These are phyloP conservation scores for Avena atlantica DNA, from an alignment of 176 grass and related monocot genomes.

Conservation along the genomic window DNA sequence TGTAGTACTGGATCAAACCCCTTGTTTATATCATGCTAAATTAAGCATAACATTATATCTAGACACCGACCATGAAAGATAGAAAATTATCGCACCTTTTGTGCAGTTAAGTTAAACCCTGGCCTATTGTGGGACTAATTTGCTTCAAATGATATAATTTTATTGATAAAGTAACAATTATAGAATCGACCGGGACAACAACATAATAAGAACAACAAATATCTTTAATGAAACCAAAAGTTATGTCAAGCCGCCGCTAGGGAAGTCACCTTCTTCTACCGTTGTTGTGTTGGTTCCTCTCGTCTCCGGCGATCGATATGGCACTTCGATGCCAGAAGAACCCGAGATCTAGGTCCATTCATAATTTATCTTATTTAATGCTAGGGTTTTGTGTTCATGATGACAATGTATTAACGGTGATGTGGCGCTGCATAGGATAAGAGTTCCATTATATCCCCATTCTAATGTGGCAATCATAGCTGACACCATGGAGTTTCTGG, in stretches of 20 bases:
- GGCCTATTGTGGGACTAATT: not conserved
- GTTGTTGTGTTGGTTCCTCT: not conserved
- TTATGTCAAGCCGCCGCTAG: not conserved
- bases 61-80: too few relatives aligned
- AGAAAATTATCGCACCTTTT: not conserved
- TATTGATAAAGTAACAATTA: not conserved
- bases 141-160: not conserved
- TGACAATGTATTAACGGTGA: not conserved
- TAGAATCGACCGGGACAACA: too few relatives aligned
- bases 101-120: not conserved
- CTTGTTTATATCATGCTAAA: not conserved
- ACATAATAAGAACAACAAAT: not conserved
- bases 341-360: not conserved
- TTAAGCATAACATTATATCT: not conserved
- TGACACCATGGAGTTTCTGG: not conserved
- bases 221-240: not conserved
- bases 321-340: not conserved
- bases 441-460: not conserved
- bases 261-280: not conserved
- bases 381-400: not conserved
- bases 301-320: not conserved
- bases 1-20: too few relatives aligned
- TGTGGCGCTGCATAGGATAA: not conserved
- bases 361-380: not conserved
- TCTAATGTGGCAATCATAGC: not conserved